Evolutionary conservation across 1,284 basidiomycete genomes (phyloP), one percentile per base, ranked within the genome.

Genomic region (Malassezia sympodialis): DNA sequence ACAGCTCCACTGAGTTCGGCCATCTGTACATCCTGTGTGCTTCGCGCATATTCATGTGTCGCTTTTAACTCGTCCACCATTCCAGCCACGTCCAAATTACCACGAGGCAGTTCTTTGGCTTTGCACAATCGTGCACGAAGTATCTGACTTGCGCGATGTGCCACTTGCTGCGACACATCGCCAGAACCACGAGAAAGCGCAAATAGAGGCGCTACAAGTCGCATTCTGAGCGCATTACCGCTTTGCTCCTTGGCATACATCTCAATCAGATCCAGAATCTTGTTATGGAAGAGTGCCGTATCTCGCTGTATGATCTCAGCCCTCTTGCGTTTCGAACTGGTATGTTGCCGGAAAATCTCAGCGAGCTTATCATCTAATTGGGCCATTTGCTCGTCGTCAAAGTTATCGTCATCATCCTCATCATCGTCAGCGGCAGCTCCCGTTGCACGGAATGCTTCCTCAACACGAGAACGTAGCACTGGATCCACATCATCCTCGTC

Each of bases 331-430:
- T 55, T 84, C 68, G 80, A 83, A 56, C 81, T 82, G n/a, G 57
- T 50, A 11, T 83, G 82, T 43, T 77, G 72, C 61, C 82, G 82
- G 82, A 98, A 96, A 34, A 91, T 85, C 55, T 86, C 83, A 5
- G 88, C 88, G 6, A 98, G 82, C 70, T 94, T 88, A 59, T 88
- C 87, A 71, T 98, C 93, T 40, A 96, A 82, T 45, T 86, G 85
- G 80, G 96, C 84, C 93, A 96, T 98, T 77, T 96, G 88, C 42
- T 96, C 91, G 70, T 96, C 93, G 31, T 66, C 67, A 24, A 72
- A 28, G 14, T 61, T 62, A 2, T 60, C 57, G 1, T 77, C 77
- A 37, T 76, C 75, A 8, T 50, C 37, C 8, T 68, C 67, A 15
- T 79, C 61, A 15, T 62, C 79, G 4, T 78, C 65, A 15, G 58